Percentiles rank a stretch among this genome's conserved stretches.
Evolutionary conservation across 2,329 filamentous ascomycete genomes (phyloP).

Genomic region (Grosmannia penicillata): DNA sequence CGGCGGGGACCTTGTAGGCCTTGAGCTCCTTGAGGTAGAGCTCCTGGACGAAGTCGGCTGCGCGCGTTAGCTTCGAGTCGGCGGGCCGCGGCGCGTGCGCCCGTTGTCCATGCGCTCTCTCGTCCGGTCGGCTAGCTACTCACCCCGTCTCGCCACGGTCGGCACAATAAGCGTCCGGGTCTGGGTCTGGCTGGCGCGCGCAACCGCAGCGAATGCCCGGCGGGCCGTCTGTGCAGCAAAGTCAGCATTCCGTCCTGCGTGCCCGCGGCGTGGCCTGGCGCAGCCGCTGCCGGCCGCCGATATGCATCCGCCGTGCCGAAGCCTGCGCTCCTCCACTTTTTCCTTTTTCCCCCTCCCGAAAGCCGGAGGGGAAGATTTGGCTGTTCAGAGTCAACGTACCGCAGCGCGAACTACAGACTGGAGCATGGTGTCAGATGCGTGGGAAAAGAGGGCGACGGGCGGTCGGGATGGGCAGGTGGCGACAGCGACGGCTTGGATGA

Average conservation of each 20-base stretch:
- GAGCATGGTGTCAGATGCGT: conserved; percentile 37
- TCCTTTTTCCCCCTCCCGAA: too few relatives aligned
- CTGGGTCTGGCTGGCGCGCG: conserved; percentile 20
- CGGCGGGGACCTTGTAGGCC: conserved; percentile 72
- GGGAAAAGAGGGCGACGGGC: not conserved
- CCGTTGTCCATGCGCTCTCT: too few relatives aligned
- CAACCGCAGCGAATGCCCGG: conserved; percentile 29
- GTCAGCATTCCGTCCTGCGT: not conserved
- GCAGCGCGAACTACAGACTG: conserved; percentile 38
- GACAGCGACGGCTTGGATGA: not conserved
- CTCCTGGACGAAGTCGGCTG: conserved; percentile 95
- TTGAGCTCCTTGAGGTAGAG: conserved; percentile 94
- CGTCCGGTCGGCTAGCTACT: conserved; percentile 19
- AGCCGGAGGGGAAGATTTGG: conserved; percentile 1
- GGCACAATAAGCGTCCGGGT: conserved; percentile 37
- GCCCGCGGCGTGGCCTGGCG: not conserved
- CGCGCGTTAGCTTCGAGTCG: conserved; percentile 16
- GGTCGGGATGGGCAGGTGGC: not conserved
- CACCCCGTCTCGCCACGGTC: conserved; percentile 47
- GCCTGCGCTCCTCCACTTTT: conserved; percentile 1
- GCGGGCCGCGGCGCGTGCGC: too few relatives aligned
- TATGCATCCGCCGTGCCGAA: not conserved
- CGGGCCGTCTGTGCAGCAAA: conserved; percentile 28
- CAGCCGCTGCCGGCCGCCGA: not conserved
- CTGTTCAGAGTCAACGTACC: conserved; percentile 33